Conservation (phyloP, 345 rosid species). For the Salix purpurea region DNA sequence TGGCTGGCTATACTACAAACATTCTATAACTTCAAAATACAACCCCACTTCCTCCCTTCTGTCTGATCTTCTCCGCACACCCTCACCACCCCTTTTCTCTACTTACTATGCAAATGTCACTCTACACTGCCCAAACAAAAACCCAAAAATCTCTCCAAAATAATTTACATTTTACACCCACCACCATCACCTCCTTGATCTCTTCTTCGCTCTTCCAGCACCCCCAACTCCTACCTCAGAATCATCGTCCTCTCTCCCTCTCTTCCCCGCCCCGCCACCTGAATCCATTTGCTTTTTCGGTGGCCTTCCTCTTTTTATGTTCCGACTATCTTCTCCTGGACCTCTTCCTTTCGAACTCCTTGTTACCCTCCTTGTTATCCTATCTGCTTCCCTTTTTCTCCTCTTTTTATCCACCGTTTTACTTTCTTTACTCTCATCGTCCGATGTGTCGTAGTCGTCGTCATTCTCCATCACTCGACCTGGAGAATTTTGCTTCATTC, state of each 20-base stretch:
- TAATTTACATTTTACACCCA: slow-evolving; percentile 36
- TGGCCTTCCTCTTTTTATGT: slow-evolving; percentile 39
- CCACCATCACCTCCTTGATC: slow-evolving; percentile 36
- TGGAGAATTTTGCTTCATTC: slow-evolving; percentile 49
- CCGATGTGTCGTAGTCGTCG: neutral
- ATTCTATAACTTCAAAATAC: slow-evolving; percentile 1
- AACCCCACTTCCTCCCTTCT: neutral
- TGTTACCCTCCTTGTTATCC: slow-evolving; percentile 20
- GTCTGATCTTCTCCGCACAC: neutral
- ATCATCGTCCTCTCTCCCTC: slow-evolving; percentile 34
- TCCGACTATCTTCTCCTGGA: slow-evolving; percentile 32
- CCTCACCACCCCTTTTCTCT: neutral
- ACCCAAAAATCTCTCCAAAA: neutral
- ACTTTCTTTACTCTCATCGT: slow-evolving; percentile 18
- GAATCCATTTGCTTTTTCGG: slow-evolving; percentile 28
- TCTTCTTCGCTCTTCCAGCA: slow-evolving; percentile 36
- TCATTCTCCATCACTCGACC: slow-evolving; percentile 16
- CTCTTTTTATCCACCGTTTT: slow-evolving; percentile 17
- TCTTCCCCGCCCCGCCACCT: slow-evolving; percentile 18
- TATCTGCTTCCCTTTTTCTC: slow-evolving; percentile 13
- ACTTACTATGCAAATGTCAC: neutral
- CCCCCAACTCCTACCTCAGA: slow-evolving; percentile 20
- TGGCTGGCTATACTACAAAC: slow-evolving; percentile 1
- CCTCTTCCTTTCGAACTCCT: slow-evolving; percentile 42
- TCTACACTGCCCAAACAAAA: neutral